Evolutionary conservation across 805 yeast species (phyloP).

Genomic region (Ascoidea asiatica): DNA sequence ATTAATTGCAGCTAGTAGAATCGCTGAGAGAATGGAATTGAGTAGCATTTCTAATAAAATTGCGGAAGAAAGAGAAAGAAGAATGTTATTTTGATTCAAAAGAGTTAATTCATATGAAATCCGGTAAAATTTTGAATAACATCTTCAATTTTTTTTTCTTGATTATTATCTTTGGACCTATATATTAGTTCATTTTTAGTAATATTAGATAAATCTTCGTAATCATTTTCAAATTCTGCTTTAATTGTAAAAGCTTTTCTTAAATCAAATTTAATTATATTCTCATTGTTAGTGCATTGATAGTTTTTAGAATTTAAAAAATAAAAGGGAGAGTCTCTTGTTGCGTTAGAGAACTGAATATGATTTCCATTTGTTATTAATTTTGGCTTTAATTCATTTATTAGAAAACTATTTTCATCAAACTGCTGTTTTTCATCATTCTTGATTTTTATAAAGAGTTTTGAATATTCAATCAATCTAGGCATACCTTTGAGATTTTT

Average conservation of each 20-base stretch:
- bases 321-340: background rate
- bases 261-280: background rate
- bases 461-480: background rate
- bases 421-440: background rate
- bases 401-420: background rate
- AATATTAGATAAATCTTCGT: background rate
- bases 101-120: background rate
- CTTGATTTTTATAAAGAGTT: too few relatives aligned
- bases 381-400: background rate
- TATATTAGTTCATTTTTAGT: background rate
- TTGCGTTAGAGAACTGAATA: background rate
- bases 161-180: background rate
- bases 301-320: too few relatives aligned
- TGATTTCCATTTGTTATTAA: too few relatives aligned
- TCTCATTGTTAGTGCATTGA: too few relatives aligned
- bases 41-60: slow-evolving; percentile 38
- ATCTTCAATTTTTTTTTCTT: too few relatives aligned
- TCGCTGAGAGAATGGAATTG: slow-evolving; percentile 62
- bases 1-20: slow-evolving; percentile 68
- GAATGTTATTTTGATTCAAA: slow-evolving; percentile 17
- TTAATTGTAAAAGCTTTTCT: background rate
- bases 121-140: too few relatives aligned
- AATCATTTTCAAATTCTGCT: background rate
- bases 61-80: slow-evolving; percentile 36
- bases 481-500: background rate